These are phyloP conservation scores for Cyclanthera cordifolia DNA, from an alignment of 306 rosid species.

Conservation along the genomic window DNA sequence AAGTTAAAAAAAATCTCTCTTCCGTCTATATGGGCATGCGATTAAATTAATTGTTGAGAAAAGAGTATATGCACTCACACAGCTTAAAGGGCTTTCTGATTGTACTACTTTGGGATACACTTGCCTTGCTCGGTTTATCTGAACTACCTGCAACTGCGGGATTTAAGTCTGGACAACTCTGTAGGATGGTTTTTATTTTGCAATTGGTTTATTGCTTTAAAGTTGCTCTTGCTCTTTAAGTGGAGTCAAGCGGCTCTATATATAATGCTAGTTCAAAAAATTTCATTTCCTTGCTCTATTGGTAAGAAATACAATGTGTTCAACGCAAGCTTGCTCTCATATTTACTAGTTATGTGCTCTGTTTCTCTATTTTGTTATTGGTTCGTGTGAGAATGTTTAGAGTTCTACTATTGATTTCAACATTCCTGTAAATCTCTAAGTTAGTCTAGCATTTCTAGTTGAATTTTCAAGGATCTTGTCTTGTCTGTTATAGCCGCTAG, in stretches of 20 bases:
- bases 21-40: neutral
- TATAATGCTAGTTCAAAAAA: neutral
- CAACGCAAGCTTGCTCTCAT: neutral
- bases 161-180: neutral
- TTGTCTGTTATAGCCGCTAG: constrained; percentile 58
- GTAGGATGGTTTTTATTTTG: neutral
- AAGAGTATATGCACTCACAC: neutral
- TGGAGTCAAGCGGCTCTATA: neutral
- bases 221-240: neutral
- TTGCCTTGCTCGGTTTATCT: neutral
- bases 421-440: neutral
- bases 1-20: neutral
- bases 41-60: neutral
- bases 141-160: neutral
- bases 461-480: neutral
- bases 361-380: neutral
- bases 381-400: neutral
- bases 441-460: neutral
- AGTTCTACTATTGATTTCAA: neutral
- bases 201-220: neutral
- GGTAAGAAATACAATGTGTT: neutral
- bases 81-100: neutral
- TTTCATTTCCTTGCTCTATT: neutral
- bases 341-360: neutral
- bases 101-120: neutral